A percentile compares a stretch with the other conserved stretches of the same genome.
Conservation (phyloP, 1,139 yeast species). For the Kodamaea anthophila region DNA sequence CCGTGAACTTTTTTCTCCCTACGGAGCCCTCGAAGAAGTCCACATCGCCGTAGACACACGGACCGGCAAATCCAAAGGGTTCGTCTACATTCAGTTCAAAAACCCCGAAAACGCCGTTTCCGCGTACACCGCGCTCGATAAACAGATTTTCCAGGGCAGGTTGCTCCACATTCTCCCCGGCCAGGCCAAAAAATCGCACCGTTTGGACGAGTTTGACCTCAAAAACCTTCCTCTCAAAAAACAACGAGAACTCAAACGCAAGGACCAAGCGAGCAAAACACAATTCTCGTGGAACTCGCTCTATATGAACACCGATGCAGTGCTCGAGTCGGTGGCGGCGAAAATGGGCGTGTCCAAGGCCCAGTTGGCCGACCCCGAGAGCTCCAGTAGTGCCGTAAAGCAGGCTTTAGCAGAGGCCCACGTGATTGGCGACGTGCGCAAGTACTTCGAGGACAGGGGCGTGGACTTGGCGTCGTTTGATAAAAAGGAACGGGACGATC, state of each 20-base stretch:
- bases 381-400: slow-evolving; percentile 86
- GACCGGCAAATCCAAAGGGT: slow-evolving; percentile 88
- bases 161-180: slow-evolving; percentile 85
- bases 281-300: slow-evolving; percentile 95
- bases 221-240: slow-evolving; percentile 88
- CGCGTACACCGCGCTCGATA: slow-evolving; percentile 73
- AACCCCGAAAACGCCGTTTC: slow-evolving; percentile 64
- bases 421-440: slow-evolving; percentile 85
- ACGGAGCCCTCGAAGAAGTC: slow-evolving; percentile 66
- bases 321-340: slow-evolving; percentile 80
- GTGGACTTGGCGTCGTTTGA: slow-evolving; percentile 75
- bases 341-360: slow-evolving; percentile 79
- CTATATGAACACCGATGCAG: slow-evolving; percentile 87
- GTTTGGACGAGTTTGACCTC: slow-evolving; percentile 82
- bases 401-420: slow-evolving; percentile 98
- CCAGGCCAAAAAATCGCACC: slow-evolving; percentile 69
- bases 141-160: slow-evolving; percentile 91
- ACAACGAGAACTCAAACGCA: slow-evolving; percentile 77
- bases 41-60: slow-evolving; percentile 89
- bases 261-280: slow-evolving; percentile 74
- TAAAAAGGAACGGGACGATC: slow-evolving; percentile 73
- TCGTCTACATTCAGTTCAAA: slow-evolving; percentile 74
- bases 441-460: slow-evolving; percentile 77
- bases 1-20: slow-evolving; percentile 46
- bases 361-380: slow-evolving; percentile 81